A percentile compares a stretch with the other conserved stretches of the same genome.
Conservation (phyloP, 2,329 filamentous ascomycete genomes). For the Penicillium oxalicum region DNA sequence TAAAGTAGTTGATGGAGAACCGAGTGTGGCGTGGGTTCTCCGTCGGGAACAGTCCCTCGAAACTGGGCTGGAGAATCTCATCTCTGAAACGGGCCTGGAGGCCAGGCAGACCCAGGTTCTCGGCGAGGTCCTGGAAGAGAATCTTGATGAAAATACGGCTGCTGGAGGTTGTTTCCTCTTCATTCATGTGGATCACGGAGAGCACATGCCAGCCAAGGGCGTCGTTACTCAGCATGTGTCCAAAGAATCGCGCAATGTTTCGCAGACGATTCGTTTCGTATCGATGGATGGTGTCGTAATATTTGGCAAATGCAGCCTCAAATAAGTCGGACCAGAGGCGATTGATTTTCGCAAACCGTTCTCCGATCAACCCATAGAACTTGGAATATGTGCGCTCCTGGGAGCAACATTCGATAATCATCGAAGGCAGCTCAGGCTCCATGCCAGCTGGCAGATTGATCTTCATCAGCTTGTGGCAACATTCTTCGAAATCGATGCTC, state of each 20-base stretch:
- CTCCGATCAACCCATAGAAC: slow-evolving; percentile 90
- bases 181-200: slow-evolving; percentile 78
- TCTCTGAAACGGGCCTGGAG: slow-evolving; percentile 72
- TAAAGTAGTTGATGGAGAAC: slow-evolving; percentile 99
- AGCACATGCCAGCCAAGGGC: slow-evolving; percentile 90
- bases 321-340: slow-evolving; percentile 91
- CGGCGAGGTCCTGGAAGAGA: slow-evolving; percentile 83
- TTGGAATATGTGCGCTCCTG: slow-evolving; percentile 97
- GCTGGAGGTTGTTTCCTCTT: slow-evolving; percentile 93
- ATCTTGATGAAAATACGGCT: slow-evolving; percentile 99
- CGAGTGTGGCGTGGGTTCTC: slow-evolving; percentile 86
- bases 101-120: slow-evolving; percentile 77
- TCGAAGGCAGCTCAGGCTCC: slow-evolving; percentile 85
- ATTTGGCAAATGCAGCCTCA: slow-evolving; percentile 80
- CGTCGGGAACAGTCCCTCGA: slow-evolving; percentile 81
- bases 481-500: slow-evolving; percentile 92
- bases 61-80: slow-evolving; percentile 67
- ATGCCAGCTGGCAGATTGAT: slow-evolving; percentile 80
- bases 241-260: slow-evolving; percentile 93
- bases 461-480: slow-evolving; percentile 93
- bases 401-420: slow-evolving; percentile 95
- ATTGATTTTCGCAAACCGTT: slow-evolving; percentile 94
- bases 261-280: slow-evolving; percentile 93
- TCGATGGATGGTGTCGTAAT: slow-evolving; percentile 95
- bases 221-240: slow-evolving; percentile 80